A percentile compares a stretch with the other conserved stretches of the same genome.
These are phyloP conservation scores for Plasmodium gallinaceum DNA, from an alignment of 169 alveolate genomes.

Conservation along the genomic window DNA sequence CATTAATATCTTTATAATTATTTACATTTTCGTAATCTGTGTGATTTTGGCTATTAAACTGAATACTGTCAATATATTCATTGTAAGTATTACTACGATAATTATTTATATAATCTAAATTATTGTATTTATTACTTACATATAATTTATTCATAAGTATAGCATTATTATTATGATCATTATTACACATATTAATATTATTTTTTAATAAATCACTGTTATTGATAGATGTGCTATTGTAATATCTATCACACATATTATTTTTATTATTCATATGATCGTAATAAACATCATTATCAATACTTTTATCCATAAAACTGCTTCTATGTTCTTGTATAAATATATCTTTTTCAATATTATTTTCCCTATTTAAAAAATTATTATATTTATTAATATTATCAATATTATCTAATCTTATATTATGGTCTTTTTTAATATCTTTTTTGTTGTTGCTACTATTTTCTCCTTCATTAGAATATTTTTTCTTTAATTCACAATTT, in stretches of 20 bases:
- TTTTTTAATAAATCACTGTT: not conserved
- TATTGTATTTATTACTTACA: constrained; percentile 11
- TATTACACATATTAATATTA: not conserved
- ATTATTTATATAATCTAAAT: not conserved
- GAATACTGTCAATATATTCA: not conserved
- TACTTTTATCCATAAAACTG: no score
- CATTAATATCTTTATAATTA: not conserved
- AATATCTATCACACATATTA: not conserved
- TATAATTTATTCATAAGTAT: not conserved
- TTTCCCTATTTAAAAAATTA: no score
- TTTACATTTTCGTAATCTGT: constrained; percentile 14
- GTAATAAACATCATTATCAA: not conserved
- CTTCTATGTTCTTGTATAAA: no score
- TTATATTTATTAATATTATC: no score
- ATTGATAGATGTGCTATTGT: not conserved
- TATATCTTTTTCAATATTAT: no score
- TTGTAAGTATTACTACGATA: not conserved
- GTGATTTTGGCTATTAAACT: constrained; percentile 6
- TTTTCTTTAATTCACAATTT: no score
- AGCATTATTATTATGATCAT: not conserved
- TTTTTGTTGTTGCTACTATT: no score
- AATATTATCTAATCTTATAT: no score
- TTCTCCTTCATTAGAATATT: no score
- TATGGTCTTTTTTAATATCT: no score
- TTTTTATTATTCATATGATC: not conserved